Evolutionary conservation across 495 filamentous ascomycete genomes (phyloP).

Genomic region (Aspergillus sparsus): DNA sequence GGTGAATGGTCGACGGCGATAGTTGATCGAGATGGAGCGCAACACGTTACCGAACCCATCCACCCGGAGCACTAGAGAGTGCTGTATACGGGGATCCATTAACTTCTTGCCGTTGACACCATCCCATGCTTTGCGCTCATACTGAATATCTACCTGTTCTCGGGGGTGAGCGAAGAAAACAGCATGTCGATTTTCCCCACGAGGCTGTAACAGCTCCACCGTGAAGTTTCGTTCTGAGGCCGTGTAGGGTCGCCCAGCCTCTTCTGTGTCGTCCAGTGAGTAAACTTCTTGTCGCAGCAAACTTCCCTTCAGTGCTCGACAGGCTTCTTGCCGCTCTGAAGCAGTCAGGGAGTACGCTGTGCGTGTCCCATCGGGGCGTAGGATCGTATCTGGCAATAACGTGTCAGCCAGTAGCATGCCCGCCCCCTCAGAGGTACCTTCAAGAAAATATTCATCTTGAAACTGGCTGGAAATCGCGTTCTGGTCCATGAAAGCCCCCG

Average conservation of each 20-base stretch:
- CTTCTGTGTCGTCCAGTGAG: background rate
- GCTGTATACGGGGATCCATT: background rate
- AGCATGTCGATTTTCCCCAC: background rate
- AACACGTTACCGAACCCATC: conserved; percentile 1
- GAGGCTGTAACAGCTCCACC: background rate
- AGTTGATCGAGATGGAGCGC: background rate
- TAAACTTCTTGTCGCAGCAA: background rate
- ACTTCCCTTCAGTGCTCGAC: background rate
- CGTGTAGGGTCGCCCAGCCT: background rate
- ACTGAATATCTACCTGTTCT: background rate
- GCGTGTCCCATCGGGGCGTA: too few species aligned
- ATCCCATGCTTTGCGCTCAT: background rate
- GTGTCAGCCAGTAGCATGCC: too few species aligned
- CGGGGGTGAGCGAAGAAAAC: background rate
- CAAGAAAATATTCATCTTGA: background rate
- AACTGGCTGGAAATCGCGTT: background rate
- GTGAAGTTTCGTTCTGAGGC: background rate
- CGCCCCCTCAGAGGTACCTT: too few species aligned
- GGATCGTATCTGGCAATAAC: too few species aligned
- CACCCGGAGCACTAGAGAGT: background rate
- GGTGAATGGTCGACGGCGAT: background rate
- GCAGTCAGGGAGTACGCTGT: background rate
- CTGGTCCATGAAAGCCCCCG: background rate
- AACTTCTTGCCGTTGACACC: too few species aligned
- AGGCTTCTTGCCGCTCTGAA: background rate